Percentiles rank a stretch among this genome's conserved stretches.
These are phyloP conservation scores for Globisporangium recalcitrans DNA, from an alignment of 352 stramenopile genomes.

Conservation along the genomic window DNA sequence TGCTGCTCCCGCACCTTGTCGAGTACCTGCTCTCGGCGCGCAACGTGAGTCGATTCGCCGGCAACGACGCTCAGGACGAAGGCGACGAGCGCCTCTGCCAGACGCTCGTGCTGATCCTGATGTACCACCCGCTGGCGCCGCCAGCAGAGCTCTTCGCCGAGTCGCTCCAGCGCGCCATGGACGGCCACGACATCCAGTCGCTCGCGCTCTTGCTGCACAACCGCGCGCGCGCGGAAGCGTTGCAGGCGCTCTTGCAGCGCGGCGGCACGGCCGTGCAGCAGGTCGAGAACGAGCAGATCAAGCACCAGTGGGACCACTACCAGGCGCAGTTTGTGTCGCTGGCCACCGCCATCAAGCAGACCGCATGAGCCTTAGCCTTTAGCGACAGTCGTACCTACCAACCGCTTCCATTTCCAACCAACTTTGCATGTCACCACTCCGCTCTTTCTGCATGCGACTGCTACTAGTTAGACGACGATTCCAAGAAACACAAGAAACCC, in stretches of 20 bases:
- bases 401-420: not conserved
- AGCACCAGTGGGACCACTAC: constrained; percentile 54
- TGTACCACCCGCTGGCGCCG: constrained; percentile 74
- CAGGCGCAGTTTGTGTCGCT: constrained; percentile 71
- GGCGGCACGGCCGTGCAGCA: constrained; percentile 51
- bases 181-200: constrained; percentile 49
- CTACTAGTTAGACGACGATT: constrained; percentile 1
- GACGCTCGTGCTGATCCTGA: constrained; percentile 73
- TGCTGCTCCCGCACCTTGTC: constrained; percentile 64
- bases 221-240: constrained; percentile 54
- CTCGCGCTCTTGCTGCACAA: constrained; percentile 73
- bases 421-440: not conserved
- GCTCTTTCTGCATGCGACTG: not conserved
- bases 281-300: constrained; percentile 35
- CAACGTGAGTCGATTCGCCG: constrained; percentile 26
- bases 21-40: constrained; percentile 50
- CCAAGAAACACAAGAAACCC: constrained; percentile 1
- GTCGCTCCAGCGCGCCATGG: constrained; percentile 52
- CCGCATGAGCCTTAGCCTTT: constrained; percentile 20
- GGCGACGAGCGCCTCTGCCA: constrained; percentile 67
- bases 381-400: not conserved
- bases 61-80: constrained; percentile 22
- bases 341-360: constrained; percentile 75
- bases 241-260: constrained; percentile 73
- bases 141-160: constrained; percentile 59